Conservation (phyloP, 2,329 filamentous ascomycete genomes). For the Camillea tinctor region DNA sequence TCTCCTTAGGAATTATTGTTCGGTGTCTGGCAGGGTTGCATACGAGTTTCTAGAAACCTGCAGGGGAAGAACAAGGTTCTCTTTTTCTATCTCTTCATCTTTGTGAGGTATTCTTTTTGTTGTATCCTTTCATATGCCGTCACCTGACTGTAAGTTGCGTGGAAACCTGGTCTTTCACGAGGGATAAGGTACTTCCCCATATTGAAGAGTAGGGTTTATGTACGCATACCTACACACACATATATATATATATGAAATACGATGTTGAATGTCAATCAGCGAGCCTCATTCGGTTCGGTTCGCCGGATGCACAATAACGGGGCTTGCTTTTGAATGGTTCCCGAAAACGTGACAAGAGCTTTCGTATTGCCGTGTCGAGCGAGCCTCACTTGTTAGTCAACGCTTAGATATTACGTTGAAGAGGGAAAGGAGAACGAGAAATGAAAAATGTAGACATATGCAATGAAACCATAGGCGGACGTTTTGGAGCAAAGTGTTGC, state of each 20-base stretch:
- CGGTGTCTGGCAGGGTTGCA: background rate
- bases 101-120: background rate
- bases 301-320: background rate
- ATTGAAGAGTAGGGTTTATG: background rate
- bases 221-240: too few relatives aligned
- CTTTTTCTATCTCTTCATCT: background rate
- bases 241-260: conserved; percentile 1
- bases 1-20: background rate
- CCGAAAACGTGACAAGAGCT: background rate
- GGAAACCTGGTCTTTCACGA: background rate
- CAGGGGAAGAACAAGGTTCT: background rate
- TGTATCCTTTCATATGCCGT: background rate
- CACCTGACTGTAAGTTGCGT: background rate
- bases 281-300: conserved; percentile 22
- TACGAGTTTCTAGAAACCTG: background rate
- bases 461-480: conserved; percentile 25
- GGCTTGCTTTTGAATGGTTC: background rate
- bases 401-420: conserved; percentile 1
- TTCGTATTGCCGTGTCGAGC: background rate
- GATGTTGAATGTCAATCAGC: conserved; percentile 15
- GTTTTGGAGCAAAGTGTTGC: conserved; percentile 16
- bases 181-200: background rate
- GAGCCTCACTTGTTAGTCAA: background rate
- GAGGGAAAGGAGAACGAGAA: background rate
- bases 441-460: conserved; percentile 13